Conservation (phyloP, 225 moss, liverwort and hornwort genomes). For the Pleurozium schreberi region DNA sequence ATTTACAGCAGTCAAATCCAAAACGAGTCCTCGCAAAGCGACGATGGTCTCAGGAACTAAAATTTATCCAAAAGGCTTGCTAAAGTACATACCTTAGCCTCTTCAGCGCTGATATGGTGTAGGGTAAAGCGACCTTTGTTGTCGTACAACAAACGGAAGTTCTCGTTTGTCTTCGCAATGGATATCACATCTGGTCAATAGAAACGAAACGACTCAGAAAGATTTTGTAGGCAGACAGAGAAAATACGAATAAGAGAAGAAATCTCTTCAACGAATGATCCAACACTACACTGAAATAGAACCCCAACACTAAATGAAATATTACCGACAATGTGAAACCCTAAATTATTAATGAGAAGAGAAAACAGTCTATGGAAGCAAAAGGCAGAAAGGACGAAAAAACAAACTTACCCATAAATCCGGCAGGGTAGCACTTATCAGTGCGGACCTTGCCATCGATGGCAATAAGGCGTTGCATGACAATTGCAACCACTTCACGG, state of each 20-base stretch:
- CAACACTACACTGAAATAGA: neutral
- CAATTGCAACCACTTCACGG: constrained; percentile 88
- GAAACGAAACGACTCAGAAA: neutral
- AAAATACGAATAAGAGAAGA: too few species aligned
- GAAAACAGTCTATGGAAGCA: neutral
- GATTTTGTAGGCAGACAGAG: neutral
- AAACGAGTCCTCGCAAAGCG: neutral
- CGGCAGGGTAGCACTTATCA: constrained; percentile 97
- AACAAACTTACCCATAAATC: constrained; percentile 69
- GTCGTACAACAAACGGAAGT: constrained; percentile 83
- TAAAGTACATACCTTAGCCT: constrained; percentile 48
- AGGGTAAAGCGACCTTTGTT: constrained; percentile 86
- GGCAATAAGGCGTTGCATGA: constrained; percentile 88
- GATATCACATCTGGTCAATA: constrained; percentile 66
- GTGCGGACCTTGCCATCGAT: constrained; percentile 96
- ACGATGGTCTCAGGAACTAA: neutral
- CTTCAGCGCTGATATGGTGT: constrained; percentile 75
- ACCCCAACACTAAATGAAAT: neutral
- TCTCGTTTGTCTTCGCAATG: constrained; percentile 87
- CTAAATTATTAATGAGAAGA: neutral
- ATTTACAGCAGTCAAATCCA: neutral
- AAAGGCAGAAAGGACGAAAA: neutral
- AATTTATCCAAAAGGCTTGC: neutral
- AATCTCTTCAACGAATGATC: neutral
- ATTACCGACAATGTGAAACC: neutral